Percentiles rank a stretch among this genome's conserved stretches.
These are phyloP conservation scores for Chaetomiaceae sp. DNA, from an alignment of 2,329 filamentous ascomycete species.

Conservation along the genomic window DNA sequence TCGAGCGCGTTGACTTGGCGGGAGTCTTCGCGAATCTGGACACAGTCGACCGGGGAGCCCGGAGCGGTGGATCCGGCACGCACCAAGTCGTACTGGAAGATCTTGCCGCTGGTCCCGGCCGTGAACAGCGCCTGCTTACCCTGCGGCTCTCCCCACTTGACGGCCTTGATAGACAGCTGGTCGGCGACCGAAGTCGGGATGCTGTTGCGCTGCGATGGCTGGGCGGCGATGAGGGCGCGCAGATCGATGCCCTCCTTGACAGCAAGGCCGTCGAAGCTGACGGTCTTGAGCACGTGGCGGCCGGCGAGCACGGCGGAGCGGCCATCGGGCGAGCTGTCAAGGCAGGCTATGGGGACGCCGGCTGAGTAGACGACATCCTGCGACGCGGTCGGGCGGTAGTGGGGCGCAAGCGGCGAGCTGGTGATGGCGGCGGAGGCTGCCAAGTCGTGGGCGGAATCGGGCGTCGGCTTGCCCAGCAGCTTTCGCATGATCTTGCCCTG, in stretches of 20 bases:
- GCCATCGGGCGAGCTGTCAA: slow-evolving; percentile 56
- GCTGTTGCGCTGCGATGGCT: slow-evolving; percentile 41
- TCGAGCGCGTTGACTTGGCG: slow-evolving; percentile 61
- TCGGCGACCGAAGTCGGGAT: slow-evolving; percentile 42
- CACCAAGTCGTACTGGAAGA: slow-evolving; percentile 59
- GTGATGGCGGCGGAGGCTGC: slow-evolving; percentile 42
- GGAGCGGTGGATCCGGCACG: slow-evolving; percentile 42
- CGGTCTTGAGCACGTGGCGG: slow-evolving; percentile 57
- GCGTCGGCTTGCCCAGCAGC: slow-evolving; percentile 51
- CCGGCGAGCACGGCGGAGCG: slow-evolving; percentile 54
- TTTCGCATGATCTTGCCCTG: slow-evolving; percentile 57
- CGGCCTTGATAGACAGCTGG: slow-evolving; percentile 60
- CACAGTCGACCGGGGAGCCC: slow-evolving; percentile 46
- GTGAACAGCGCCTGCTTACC: slow-evolving; percentile 55
- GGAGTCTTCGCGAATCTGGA: slow-evolving; percentile 57
- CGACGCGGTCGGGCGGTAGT: slow-evolving; percentile 50
- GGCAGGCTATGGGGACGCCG: slow-evolving; percentile 50
- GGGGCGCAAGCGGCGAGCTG: slow-evolving; percentile 39
- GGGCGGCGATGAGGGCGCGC: slow-evolving; percentile 50
- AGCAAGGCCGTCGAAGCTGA: slow-evolving; percentile 50
- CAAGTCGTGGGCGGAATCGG: slow-evolving; percentile 38
- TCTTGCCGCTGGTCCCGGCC: slow-evolving; percentile 59
- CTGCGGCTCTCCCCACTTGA: slow-evolving; percentile 50
- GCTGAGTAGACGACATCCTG: slow-evolving; percentile 52
- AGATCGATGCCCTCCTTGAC: slow-evolving; percentile 56